These are phyloP conservation scores for Penicillium thymicola DNA, from an alignment of 2,329 filamentous ascomycete species.

Conservation along the genomic window DNA sequence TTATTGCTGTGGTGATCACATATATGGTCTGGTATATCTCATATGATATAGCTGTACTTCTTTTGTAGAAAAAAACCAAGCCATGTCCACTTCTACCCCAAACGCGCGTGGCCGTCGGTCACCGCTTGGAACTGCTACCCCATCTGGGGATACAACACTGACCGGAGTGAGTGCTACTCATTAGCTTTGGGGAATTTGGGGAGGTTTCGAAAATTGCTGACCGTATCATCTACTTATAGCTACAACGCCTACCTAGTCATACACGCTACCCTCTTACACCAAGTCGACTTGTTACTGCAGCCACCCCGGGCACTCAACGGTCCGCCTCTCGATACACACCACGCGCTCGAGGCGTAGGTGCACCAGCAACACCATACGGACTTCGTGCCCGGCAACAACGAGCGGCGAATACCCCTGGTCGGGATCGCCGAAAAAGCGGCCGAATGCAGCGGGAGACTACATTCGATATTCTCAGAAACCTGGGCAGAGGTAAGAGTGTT, in stretches of 20 bases:
- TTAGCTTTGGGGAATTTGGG: background rate
- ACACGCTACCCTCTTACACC: conserved; percentile 37
- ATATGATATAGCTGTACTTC: background rate
- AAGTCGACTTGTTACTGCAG: conserved; percentile 27
- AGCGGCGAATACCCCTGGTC: conserved; percentile 50
- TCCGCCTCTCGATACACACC: conserved; percentile 37
- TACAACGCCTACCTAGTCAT: conserved; percentile 34
- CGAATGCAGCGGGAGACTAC: conserved; percentile 54
- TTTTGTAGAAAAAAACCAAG: background rate
- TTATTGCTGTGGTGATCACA: background rate
- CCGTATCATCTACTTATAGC: conserved; percentile 15
- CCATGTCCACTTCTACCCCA: conserved; percentile 29
- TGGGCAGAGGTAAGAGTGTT: conserved; percentile 48
- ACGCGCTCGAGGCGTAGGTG: conserved; percentile 30
- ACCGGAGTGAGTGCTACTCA: conserved; percentile 21
- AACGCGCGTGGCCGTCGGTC: conserved; percentile 29
- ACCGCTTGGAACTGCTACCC: conserved; percentile 22
- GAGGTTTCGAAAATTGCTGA: background rate
- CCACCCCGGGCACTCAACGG: conserved; percentile 34
- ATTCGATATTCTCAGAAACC: conserved; percentile 52
- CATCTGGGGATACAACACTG: conserved; percentile 29
- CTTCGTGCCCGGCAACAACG: conserved; percentile 54
- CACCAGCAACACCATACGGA: conserved; percentile 55
- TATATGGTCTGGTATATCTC: background rate
- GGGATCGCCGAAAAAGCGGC: conserved; percentile 50